phyloP scores from a whole-genome alignment of 768 basidiomycete genomes.

The Leccinum truebloodii region DNA sequence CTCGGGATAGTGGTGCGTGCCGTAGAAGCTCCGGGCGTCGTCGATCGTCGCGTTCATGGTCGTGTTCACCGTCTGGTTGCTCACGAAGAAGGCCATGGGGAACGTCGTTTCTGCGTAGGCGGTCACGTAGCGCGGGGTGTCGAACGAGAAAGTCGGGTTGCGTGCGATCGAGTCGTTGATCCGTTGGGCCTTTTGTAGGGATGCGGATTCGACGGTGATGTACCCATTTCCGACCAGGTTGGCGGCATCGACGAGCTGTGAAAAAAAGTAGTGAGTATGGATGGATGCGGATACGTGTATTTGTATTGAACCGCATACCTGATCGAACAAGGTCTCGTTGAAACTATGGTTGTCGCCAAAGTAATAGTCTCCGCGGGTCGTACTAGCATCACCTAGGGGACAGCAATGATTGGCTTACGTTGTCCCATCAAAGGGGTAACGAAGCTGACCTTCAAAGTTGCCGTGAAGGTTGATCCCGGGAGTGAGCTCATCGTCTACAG shows the following conservation, averaged over 20 bases:
- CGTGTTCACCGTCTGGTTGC: conserved; percentile 22
- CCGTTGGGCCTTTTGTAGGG: conserved; percentile 21
- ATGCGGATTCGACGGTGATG: conserved; percentile 24
- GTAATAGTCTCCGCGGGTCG: conserved; percentile 28
- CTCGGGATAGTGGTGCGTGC: conserved; percentile 15
- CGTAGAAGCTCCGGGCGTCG: conserved; percentile 22
- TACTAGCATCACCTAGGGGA: conserved; percentile 23
- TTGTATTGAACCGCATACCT: conserved; percentile 5
- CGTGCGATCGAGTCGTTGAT: conserved; percentile 29
- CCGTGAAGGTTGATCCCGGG: conserved; percentile 26
- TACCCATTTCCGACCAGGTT: conserved; percentile 18
- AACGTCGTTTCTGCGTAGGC: conserved; percentile 26
- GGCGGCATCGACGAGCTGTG: conserved; percentile 19
- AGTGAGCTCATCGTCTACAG: conserved; percentile 12
- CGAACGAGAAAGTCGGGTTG: conserved; percentile 26
- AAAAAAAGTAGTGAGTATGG: neutral
- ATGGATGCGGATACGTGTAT: too few relatives aligned
- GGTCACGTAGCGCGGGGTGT: conserved; percentile 20
- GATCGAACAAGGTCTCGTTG: conserved; percentile 27
- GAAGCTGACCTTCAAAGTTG: conserved; percentile 25
- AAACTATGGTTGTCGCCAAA: conserved; percentile 27
- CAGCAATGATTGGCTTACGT: neutral
- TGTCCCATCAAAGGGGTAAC: neutral
- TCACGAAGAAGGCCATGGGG: conserved; percentile 27
- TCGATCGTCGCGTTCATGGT: conserved; percentile 18